Base-by-base conservation (phyloP, 441 rosid genomes). In the Gossypium aridum region DNA sequence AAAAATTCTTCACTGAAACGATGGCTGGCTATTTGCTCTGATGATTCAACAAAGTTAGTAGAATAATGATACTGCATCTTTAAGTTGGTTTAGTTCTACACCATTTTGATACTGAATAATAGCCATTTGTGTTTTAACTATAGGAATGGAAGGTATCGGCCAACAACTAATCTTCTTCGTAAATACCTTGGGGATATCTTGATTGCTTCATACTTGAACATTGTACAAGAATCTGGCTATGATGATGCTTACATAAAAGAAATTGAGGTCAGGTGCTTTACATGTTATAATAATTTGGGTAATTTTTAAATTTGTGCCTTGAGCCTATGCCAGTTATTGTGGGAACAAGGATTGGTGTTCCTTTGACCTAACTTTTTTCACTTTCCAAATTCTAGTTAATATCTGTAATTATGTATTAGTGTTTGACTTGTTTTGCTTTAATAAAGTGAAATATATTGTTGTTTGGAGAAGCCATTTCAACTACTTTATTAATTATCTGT, bases 111-210 rank as follows among this genome's bases (percentile, higher is more conserved):
- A 9, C 54, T 25, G 23, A 25, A 8, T 62, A 26, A 26, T 19
- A 28, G 16, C 60, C 75, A 65, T 54, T 78, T 53, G 45, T 25
- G 22, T 73, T 31, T 82, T 25, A 57, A 14, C 17, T 84, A 75
- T 73, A 95, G 99, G 87, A 84, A 79, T 80, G 99, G 98, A 64
- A 85, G 79, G 76, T 85, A 91, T 78, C 79, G 81, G 53, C 72
- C 85, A 59, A 75, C 85, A 22, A 64, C 76, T 39, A 88, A 90
- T 84, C 87, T 92, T 83, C 92, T 95, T 57, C 89, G 97, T 64
- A 95, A 95, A 78, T 91, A 88, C 89, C 90, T 95, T 47, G 99
- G 98, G 68, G 99, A 95, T 86, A 76, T 90, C 78, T 81, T 95
- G 49, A 91, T 95, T 70, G 91, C 93, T 75, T 86, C 98, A 37